A percentile compares a stretch with the other conserved stretches of the same genome.
Conservation (phyloP, 164 flowering plant species). For the Vitis rotundifolia region DNA sequence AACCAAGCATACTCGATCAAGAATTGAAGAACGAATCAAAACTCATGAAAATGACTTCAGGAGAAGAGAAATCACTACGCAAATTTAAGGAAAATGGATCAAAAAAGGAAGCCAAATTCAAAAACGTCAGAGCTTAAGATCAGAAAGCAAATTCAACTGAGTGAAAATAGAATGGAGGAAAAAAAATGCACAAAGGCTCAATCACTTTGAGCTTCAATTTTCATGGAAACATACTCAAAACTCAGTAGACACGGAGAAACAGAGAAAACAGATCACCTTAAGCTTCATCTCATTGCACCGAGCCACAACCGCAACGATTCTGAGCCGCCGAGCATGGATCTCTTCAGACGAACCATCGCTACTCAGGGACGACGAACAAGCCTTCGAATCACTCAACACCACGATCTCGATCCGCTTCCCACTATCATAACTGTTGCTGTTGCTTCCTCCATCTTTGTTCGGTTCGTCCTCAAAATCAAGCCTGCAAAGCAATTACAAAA, state of each 20-base stretch:
- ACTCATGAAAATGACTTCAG: no score
- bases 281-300: constrained; percentile 29
- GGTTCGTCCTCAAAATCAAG: constrained; percentile 4
- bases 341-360: constrained; percentile 24
- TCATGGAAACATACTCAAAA: no score
- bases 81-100: no score
- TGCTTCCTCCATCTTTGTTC: neutral
- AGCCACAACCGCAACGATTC: constrained; percentile 25
- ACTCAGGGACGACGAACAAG: constrained; percentile 26
- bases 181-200: no score
- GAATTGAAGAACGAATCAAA: no score
- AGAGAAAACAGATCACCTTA: constrained; percentile 29
- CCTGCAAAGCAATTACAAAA: neutral
- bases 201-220: no score
- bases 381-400: constrained; percentile 26
- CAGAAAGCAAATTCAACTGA: neutral
- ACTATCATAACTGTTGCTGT: neutral
- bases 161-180: no score
- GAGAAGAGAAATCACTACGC: no score
- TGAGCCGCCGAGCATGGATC: constrained; percentile 13
- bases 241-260: neutral
- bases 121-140: neutral
- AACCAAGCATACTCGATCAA: no score
- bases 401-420: constrained; percentile 15
- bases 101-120: no score